Conservation (phyloP, 768 basidiomycete genomes). For the Mycena olivaceomarginata region DNA sequence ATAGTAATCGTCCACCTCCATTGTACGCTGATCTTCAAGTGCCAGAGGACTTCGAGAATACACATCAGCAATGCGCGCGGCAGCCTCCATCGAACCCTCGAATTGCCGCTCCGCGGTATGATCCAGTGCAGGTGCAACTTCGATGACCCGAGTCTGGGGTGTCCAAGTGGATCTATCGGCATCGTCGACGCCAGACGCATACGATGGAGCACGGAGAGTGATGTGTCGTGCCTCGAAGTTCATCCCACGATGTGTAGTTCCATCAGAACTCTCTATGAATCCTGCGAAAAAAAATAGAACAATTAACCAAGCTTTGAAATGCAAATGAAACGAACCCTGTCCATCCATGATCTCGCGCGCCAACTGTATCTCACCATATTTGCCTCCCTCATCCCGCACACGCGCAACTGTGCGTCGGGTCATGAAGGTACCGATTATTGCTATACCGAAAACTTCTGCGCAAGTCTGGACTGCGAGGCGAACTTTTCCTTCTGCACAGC, state of each 20-base stretch:
- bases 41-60: slow-evolving; percentile 10
- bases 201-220: not conserved
- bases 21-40: not conserved
- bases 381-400: too few relatives aligned
- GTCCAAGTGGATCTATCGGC: slow-evolving; percentile 43
- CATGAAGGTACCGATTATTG: too few relatives aligned
- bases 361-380: too few relatives aligned
- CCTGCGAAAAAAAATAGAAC: not conserved
- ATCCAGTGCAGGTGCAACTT: not conserved
- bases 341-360: too few relatives aligned
- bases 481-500: too few relatives aligned
- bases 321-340: too few relatives aligned
- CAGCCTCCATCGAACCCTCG: not conserved
- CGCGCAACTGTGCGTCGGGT: too few relatives aligned
- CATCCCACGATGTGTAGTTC: not conserved
- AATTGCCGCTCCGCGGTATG: slow-evolving; percentile 10
- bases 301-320: too few relatives aligned
- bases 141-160: slow-evolving; percentile 2
- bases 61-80: not conserved
- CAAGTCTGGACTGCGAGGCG: too few relatives aligned
- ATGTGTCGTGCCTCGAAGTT: not conserved
- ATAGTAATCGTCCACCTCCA: slow-evolving; percentile 21
- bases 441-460: too few relatives aligned
- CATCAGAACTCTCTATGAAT: not conserved
- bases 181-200: slow-evolving; percentile 15